phyloP scores from a whole-genome alignment of 129 eudicot genomes.

The Lonicera japonica region DNA sequence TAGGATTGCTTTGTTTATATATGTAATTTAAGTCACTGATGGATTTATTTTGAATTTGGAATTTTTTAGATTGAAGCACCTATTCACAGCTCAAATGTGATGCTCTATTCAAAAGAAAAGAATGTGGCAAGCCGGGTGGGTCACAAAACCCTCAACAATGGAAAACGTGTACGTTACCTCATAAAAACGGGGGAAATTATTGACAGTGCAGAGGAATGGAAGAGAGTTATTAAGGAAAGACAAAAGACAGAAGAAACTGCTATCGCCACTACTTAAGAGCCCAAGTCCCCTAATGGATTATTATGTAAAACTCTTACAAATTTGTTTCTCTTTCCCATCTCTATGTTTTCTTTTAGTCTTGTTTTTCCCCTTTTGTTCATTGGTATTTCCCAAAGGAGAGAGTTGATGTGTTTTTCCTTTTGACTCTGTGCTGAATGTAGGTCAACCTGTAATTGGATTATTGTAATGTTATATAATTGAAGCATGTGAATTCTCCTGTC shows the following conservation, averaged over 20 bases:
- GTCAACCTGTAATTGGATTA: no score
- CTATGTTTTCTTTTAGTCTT: neutral
- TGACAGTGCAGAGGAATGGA: constrained; percentile 90
- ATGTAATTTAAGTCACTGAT: neutral
- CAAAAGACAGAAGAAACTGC: constrained; percentile 46
- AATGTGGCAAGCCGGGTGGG: constrained; percentile 92
- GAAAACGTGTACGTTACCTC: constrained; percentile 75
- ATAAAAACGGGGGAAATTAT: constrained; percentile 92
- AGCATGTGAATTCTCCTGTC: no score
- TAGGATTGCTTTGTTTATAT: no score
- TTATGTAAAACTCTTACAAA: neutral
- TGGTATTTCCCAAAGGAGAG: no score
- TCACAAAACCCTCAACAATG: constrained; percentile 72
- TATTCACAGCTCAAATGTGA: constrained; percentile 94
- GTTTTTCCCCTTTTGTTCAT: no score
- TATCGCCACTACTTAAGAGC: constrained; percentile 41
- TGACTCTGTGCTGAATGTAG: no score
- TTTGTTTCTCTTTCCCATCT: neutral
- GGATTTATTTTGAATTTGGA: neutral
- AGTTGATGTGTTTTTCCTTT: no score
- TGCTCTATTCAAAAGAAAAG: constrained; percentile 88
- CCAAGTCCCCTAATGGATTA: neutral
- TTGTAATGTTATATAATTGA: no score
- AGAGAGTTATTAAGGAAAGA: constrained; percentile 44
- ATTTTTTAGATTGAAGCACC: constrained; percentile 82